These are phyloP conservation scores for Climacium dendroides DNA, from an alignment of 225 moss, liverwort and hornwort genomes.

Conservation along the genomic window DNA sequence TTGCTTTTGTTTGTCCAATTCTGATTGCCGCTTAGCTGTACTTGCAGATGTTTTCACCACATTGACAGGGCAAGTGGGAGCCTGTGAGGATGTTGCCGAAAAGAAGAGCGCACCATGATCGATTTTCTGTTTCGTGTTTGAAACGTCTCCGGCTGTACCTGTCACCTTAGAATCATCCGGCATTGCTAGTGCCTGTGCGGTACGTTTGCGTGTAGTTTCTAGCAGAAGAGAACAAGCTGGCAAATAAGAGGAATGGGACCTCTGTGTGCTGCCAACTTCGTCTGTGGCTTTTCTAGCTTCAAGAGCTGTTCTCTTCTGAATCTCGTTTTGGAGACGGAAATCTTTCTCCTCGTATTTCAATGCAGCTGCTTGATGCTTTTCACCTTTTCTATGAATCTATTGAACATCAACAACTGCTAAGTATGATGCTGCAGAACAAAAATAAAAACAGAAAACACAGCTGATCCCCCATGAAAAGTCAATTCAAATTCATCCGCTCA, in stretches of 20 bases:
- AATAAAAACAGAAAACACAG: not conserved
- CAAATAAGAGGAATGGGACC: not conserved
- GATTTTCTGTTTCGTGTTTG: slow-evolving; percentile 2
- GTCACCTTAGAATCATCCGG: not conserved
- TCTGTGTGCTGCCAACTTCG: not conserved
- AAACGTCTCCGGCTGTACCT: not conserved
- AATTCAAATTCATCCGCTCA: not conserved
- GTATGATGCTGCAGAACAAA: not conserved
- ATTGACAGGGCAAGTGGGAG: not conserved
- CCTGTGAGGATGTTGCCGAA: not conserved
- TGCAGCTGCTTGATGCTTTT: slow-evolving; percentile 55
- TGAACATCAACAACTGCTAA: not conserved
- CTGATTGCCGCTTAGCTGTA: not conserved
- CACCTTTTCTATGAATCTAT: slow-evolving; percentile 68
- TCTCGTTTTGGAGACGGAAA: slow-evolving; percentile 42
- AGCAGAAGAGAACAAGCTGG: slow-evolving; percentile 16
- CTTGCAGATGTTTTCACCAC: not conserved
- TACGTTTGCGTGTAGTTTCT: slow-evolving; percentile 32
- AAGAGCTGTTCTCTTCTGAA: slow-evolving; percentile 58
- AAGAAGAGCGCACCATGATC: slow-evolving; percentile 4
- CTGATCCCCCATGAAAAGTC: not conserved
- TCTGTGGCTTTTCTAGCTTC: slow-evolving; percentile 11
- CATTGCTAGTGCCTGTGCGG: slow-evolving; percentile 14
- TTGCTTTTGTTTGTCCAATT: not conserved
- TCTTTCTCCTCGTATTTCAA: slow-evolving; percentile 32